These are phyloP conservation scores for Pyrenochaeta sp. DNA, from an alignment of 2,329 filamentous ascomycete genomes.

Conservation along the genomic window DNA sequence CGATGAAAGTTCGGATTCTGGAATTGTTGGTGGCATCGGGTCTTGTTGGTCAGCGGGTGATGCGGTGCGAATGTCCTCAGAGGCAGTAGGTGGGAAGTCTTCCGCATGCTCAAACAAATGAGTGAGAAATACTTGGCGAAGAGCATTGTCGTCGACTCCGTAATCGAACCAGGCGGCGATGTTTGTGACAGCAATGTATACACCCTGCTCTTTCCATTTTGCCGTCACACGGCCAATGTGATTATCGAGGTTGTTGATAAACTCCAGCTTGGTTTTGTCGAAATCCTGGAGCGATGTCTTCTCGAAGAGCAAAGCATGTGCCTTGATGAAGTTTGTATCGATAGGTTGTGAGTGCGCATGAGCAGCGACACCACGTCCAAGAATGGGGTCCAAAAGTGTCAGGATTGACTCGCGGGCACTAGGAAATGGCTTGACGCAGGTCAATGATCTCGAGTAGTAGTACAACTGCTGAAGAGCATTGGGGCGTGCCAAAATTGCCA, in stretches of 20 bases:
- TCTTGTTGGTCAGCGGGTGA: constrained; percentile 23
- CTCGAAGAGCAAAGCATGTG: constrained; percentile 71
- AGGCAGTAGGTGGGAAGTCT: constrained; percentile 15
- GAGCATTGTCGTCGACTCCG: constrained; percentile 54
- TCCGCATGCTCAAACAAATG: constrained; percentile 8
- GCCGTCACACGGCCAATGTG: constrained; percentile 63
- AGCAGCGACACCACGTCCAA: constrained; percentile 44
- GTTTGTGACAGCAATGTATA: constrained; percentile 65
- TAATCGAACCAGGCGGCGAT: constrained; percentile 63
- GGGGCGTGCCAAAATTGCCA: constrained; percentile 78
- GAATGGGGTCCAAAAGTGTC: constrained; percentile 67
- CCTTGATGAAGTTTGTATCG: constrained; percentile 68
- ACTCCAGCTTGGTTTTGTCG: constrained; percentile 55
- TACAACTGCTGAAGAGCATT: constrained; percentile 75
- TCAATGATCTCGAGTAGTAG: constrained; percentile 75
- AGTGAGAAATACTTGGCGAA: constrained; percentile 38
- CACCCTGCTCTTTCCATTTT: constrained; percentile 65
- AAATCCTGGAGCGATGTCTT: constrained; percentile 58
- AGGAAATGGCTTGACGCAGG: constrained; percentile 70
- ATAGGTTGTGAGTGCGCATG: constrained; percentile 51
- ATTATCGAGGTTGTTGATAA: constrained; percentile 62
- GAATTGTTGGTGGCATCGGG: constrained; percentile 15
- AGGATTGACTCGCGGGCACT: constrained; percentile 74
- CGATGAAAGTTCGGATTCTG: constrained; percentile 24
- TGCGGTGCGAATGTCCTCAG: constrained; percentile 25